Percentiles rank a stretch among this genome's conserved stretches.
phyloP scores from a whole-genome alignment of 202 grass and related monocot species.

The Panicum hallii region DNA sequence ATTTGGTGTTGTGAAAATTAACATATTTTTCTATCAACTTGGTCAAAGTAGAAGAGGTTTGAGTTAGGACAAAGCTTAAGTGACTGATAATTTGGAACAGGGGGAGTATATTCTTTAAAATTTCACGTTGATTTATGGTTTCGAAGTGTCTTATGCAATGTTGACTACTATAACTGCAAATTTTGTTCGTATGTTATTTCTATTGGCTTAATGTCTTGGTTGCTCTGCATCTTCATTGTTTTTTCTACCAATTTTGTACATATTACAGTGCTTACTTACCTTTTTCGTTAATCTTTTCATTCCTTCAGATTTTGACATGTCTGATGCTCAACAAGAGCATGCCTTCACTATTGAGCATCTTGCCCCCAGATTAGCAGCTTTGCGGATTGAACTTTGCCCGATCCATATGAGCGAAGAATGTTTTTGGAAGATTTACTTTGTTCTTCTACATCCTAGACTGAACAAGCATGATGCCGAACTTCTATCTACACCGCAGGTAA shows the following conservation, averaged over 20 bases:
- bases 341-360: slow-evolving; percentile 79
- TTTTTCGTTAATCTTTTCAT: slow-evolving; percentile 42
- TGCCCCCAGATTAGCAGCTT: slow-evolving; percentile 83
- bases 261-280: slow-evolving; percentile 2
- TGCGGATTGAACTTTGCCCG: slow-evolving; percentile 94
- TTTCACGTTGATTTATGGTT: slow-evolving; percentile 17
- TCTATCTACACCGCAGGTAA: slow-evolving; percentile 92
- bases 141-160: background rate
- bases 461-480: slow-evolving; percentile 85
- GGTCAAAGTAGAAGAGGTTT: no score
- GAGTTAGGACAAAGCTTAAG: no score
- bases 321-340: slow-evolving; percentile 90
- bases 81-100: no score
- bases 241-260: background rate
- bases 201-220: background rate
- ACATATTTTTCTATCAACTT: no score
- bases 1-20: no score
- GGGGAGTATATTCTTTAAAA: background rate
- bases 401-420: slow-evolving; percentile 88
- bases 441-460: slow-evolving; percentile 93
- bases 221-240: background rate
- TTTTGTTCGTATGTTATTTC: background rate
- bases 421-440: slow-evolving; percentile 99
- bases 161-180: background rate
- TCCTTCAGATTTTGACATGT: slow-evolving; percentile 96